These are phyloP conservation scores for Trichosporon asahii DNA, from an alignment of 1,284 basidiomycete species.

Conservation along the genomic window DNA sequence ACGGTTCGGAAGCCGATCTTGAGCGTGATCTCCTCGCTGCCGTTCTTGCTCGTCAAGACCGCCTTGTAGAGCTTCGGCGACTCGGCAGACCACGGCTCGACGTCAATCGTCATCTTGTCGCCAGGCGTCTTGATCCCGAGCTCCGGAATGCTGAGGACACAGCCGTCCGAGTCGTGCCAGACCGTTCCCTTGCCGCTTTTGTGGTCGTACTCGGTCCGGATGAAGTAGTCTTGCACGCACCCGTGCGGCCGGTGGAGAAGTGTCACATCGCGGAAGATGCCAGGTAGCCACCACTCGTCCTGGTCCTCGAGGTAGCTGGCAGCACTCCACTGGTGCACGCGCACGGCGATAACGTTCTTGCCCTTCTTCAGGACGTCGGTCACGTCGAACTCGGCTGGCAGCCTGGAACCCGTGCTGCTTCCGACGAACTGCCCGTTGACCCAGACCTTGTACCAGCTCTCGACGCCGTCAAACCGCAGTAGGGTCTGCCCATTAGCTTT, in stretches of 20 bases:
- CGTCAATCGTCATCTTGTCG: conserved; percentile 18
- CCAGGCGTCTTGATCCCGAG: conserved; percentile 25
- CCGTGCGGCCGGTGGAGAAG: conserved; percentile 26
- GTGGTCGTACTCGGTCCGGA: conserved; percentile 26
- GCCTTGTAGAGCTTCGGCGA: conserved; percentile 22
- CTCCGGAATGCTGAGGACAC: conserved; percentile 24
- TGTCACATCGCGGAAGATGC: conserved; percentile 31
- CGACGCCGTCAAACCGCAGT: conserved; percentile 32
- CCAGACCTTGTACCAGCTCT: conserved; percentile 32
- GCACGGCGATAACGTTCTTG: conserved; percentile 23
- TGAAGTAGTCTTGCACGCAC: conserved; percentile 25
- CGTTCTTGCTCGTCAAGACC: conserved; percentile 9
- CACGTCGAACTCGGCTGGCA: conserved; percentile 30
- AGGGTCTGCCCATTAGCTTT: not conserved
- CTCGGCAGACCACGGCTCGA: conserved; percentile 32
- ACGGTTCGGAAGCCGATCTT: conserved; percentile 33
- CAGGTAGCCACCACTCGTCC: conserved; percentile 34
- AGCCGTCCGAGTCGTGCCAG: conserved; percentile 25
- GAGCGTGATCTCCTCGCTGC: conserved; percentile 25
- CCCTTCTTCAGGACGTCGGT: conserved; percentile 5
- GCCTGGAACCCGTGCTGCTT: conserved; percentile 21
- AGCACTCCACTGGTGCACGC: conserved; percentile 29
- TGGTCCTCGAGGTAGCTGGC: conserved; percentile 30
- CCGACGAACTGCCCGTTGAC: conserved; percentile 28
- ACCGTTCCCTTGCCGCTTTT: conserved; percentile 22